phyloP scores from a whole-genome alignment of 768 basidiomycete genomes.

The Trichaptum fuscoviolaceum region DNA sequence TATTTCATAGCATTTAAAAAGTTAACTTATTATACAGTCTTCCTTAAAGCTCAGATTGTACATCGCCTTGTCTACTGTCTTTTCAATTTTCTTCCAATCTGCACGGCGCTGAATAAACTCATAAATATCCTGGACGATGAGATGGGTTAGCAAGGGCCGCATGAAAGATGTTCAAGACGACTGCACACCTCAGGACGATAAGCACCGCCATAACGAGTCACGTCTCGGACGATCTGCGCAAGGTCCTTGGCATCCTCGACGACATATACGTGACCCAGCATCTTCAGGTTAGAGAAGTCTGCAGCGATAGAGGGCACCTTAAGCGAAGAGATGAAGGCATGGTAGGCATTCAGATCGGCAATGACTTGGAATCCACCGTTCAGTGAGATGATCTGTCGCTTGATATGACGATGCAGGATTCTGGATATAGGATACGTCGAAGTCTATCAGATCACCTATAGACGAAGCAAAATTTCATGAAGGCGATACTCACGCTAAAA shows the following conservation, averaged over 20 bases:
- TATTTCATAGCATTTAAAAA: not conserved
- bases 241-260: constrained; percentile 95
- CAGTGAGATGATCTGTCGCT: constrained; percentile 93
- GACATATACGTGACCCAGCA: constrained; percentile 95
- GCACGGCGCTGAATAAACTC: constrained; percentile 93
- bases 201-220: constrained; percentile 91
- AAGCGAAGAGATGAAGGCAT: constrained; percentile 81
- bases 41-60: constrained; percentile 91
- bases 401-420: constrained; percentile 94
- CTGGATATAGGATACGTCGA: constrained; percentile 22
- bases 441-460: not conserved
- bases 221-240: constrained; percentile 92
- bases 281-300: constrained; percentile 92
- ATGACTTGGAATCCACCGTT: constrained; percentile 94
- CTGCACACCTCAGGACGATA: constrained; percentile 81
- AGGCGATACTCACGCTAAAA: constrained; percentile 60
- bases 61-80: constrained; percentile 92
- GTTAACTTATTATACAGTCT: constrained; percentile 60
- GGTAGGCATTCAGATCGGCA: constrained; percentile 91
- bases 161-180: not conserved
- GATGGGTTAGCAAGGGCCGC: not conserved
- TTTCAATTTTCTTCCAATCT: constrained; percentile 99
- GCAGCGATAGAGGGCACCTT: constrained; percentile 80
- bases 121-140: constrained; percentile 66
- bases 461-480: constrained; percentile 9